phyloP scores from a whole-genome alignment of 148 eudicot genomes.

The Pharnaceum exiguum region DNA sequence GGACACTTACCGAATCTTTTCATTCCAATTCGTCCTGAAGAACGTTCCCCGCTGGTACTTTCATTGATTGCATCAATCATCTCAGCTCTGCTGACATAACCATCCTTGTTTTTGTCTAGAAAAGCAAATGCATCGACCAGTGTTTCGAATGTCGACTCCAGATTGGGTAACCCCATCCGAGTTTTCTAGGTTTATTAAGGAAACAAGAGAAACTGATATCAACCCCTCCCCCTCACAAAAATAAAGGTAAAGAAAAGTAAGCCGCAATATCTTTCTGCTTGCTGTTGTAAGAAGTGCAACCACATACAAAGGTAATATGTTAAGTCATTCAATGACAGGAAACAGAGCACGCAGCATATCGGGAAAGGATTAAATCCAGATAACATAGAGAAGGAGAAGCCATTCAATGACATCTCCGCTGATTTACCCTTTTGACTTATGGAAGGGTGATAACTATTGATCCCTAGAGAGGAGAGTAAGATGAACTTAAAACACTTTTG shows the following conservation, averaged over 20 bases:
- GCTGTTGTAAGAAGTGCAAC: too few species aligned
- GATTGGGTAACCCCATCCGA: constrained; percentile 60
- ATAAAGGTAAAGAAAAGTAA: neutral
- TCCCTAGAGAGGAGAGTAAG: too few species aligned
- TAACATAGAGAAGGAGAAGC: too few species aligned
- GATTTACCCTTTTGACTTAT: too few species aligned
- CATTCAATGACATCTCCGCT: too few species aligned
- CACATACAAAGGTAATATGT: too few species aligned
- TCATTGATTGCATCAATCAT: constrained; percentile 86
- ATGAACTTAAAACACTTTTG: too few species aligned
- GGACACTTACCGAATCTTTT: constrained; percentile 71
- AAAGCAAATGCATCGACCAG: constrained; percentile 88
- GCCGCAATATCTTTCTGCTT: too few species aligned
- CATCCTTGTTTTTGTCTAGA: constrained; percentile 92
- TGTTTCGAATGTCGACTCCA: constrained; percentile 81
- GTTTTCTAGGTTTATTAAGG: constrained; percentile 51
- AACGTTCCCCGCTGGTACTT: constrained; percentile 63
- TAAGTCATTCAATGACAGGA: too few species aligned
- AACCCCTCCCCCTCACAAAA: neutral
- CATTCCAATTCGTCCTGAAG: constrained; percentile 87
- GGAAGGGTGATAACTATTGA: too few species aligned
- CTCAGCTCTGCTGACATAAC: constrained; percentile 81
- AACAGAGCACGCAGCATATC: too few species aligned
- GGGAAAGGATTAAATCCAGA: too few species aligned
- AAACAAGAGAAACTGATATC: neutral